A percentile compares a stretch with the other conserved stretches of the same genome.
phyloP scores from a whole-genome alignment of 257 asterid genomes.

The Solanum chmielewskii region DNA sequence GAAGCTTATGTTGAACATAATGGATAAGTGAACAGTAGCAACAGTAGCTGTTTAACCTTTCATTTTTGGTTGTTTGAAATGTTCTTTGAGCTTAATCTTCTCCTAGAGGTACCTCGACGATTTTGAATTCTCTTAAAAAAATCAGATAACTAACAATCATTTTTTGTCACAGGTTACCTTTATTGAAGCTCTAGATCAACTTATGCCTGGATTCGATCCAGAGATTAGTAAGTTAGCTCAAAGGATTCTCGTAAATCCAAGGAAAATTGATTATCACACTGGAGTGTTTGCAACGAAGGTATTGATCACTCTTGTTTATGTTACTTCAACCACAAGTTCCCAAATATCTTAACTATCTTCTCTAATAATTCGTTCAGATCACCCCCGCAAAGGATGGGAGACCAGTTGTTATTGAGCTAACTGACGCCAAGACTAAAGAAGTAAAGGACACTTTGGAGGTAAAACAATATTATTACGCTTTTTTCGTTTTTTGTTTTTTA shows the following conservation, averaged over 20 bases:
- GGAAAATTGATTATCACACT: conserved; percentile 74
- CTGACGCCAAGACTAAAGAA: conserved; percentile 96
- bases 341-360: background rate
- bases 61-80: background rate
- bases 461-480: background rate
- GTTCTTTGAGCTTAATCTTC: background rate
- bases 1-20: background rate
- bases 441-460: conserved; percentile 83
- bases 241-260: conserved; percentile 73
- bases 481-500: background rate
- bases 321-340: background rate
- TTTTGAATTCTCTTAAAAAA: background rate
- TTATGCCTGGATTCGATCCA: conserved; percentile 97
- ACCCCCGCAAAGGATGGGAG: conserved; percentile 95
- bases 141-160: background rate
- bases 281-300: conserved; percentile 97
- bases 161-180: conserved; percentile 55
- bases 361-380: conserved; percentile 27
- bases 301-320: background rate
- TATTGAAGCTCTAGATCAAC: conserved; percentile 86
- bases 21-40: background rate
- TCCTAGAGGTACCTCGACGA: background rate
- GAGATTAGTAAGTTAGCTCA: conserved; percentile 91
- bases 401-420: conserved; percentile 89
- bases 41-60: background rate